A percentile compares a stretch with the other conserved stretches of the same genome.
phyloP scores from a whole-genome alignment of 352 stramenopile genomes.

The Hyphochytrium catenoides region DNA sequence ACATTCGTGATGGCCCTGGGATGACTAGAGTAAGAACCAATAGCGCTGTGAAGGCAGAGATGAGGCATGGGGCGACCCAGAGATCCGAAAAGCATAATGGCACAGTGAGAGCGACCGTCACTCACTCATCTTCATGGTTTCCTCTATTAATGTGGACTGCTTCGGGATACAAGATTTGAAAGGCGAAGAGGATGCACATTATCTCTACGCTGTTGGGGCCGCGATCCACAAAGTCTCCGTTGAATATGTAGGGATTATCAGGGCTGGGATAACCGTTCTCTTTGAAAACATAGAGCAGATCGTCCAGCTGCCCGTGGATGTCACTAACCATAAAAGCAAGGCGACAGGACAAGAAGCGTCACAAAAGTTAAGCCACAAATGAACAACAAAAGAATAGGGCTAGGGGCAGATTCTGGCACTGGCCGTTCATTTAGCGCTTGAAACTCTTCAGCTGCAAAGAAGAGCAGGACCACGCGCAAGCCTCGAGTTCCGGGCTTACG shows the following conservation, averaged over 20 bases:
- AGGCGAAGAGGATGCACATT: constrained; percentile 43
- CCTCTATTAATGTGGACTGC: constrained; percentile 48
- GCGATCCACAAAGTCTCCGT: constrained; percentile 55
- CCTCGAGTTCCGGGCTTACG: too few relatives aligned
- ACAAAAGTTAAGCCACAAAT: background rate
- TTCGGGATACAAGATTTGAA: constrained; percentile 41
- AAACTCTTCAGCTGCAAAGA: too few relatives aligned
- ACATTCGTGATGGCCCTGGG: constrained; percentile 59
- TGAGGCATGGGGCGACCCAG: too few relatives aligned
- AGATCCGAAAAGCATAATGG: constrained; percentile 1
- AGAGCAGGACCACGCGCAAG: too few relatives aligned
- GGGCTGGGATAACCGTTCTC: constrained; percentile 46
- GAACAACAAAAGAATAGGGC: too few relatives aligned
- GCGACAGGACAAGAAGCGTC: background rate
- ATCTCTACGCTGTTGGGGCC: constrained; percentile 51
- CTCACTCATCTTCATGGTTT: constrained; percentile 55
- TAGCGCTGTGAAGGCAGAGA: too few relatives aligned
- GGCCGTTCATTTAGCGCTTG: too few relatives aligned
- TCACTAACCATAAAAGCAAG: constrained; percentile 13
- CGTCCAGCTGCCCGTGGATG: constrained; percentile 54
- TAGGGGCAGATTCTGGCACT: too few relatives aligned
- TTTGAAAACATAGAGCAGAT: constrained; percentile 47
- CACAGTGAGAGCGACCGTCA: background rate
- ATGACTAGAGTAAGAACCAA: too few relatives aligned
- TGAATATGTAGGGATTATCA: constrained; percentile 58